phyloP scores from a whole-genome alignment of 2,329 filamentous ascomycete genomes.

The Drechslerella stenobrocha region DNA sequence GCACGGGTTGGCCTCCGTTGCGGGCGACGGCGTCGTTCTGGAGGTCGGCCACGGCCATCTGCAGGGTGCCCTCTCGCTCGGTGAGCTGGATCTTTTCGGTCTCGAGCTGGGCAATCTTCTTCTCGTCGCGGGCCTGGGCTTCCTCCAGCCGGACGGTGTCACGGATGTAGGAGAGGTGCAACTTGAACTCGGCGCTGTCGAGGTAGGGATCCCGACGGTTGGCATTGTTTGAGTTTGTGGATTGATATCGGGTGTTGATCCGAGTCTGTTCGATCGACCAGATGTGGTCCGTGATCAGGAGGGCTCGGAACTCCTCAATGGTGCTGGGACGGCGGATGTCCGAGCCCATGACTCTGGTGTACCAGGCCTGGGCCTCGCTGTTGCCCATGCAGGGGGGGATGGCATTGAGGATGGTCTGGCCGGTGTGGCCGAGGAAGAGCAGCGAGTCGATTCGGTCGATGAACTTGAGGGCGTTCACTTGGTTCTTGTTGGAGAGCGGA shows the following conservation, averaged over 20 bases:
- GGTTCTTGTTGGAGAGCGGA: slow-evolving; percentile 47
- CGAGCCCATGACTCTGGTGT: slow-evolving; percentile 39
- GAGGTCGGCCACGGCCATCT: slow-evolving; percentile 38
- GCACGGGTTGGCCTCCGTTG: slow-evolving; percentile 37
- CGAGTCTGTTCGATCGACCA: slow-evolving; percentile 42
- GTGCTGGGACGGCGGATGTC: slow-evolving; percentile 34
- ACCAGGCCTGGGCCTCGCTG: slow-evolving; percentile 42
- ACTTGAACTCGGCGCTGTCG: slow-evolving; percentile 48
- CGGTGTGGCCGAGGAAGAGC: slow-evolving; percentile 41
- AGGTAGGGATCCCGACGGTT: slow-evolving; percentile 44
- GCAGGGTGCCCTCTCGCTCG: slow-evolving; percentile 33
- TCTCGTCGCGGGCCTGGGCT: slow-evolving; percentile 30
- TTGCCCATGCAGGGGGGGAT: slow-evolving; percentile 47
- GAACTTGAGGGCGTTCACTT: slow-evolving; percentile 48
- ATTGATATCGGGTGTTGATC: slow-evolving; percentile 40
- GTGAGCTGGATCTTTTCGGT: slow-evolving; percentile 21
- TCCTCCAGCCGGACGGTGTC: slow-evolving; percentile 38
- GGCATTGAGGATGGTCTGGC: slow-evolving; percentile 27
- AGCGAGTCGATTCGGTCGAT: slow-evolving; percentile 47
- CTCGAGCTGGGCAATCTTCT: slow-evolving; percentile 25
- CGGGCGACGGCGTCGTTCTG: slow-evolving; percentile 33
- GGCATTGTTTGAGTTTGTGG: slow-evolving; percentile 25
- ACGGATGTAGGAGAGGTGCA: slow-evolving; percentile 47
- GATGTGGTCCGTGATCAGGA: slow-evolving; percentile 46
- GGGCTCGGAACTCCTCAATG: slow-evolving; percentile 43